phyloP scores from a whole-genome alignment of 2,329 filamentous ascomycete genomes.

The Epichloe sibirici region DNA sequence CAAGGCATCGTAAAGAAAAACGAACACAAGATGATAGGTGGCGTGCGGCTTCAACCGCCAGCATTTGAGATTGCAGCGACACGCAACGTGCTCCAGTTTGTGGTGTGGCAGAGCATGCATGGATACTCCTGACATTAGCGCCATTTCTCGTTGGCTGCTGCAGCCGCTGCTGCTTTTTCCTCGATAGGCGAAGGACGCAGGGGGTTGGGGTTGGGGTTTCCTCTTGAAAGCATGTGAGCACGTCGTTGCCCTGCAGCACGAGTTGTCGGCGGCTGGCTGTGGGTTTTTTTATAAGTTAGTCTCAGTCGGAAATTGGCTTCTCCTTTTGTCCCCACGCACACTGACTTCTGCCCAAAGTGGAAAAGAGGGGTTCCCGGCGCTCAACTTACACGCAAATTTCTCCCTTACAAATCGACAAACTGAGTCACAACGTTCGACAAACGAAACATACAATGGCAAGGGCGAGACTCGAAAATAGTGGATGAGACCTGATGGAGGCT shows the following conservation, averaged over 20 bases:
- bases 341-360: neutral
- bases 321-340: neutral
- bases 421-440: neutral
- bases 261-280: neutral
- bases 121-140: neutral
- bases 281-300: neutral
- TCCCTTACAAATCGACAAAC: neutral
- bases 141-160: neutral
- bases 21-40: neutral
- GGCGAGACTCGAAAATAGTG: neutral
- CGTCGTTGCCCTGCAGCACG: neutral
- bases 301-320: constrained; percentile 3
- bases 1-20: neutral
- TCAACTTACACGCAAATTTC: neutral
- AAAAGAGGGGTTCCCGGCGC: constrained; percentile 1
- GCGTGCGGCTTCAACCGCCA: neutral
- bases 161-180: neutral
- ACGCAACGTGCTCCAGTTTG: neutral
- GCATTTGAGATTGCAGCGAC: neutral
- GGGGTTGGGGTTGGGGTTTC: too few relatives aligned
- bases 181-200: neutral
- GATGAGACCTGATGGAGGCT: neutral
- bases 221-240: neutral
- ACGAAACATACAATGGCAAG: neutral
- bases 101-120: neutral